These are phyloP conservation scores for Sporisorium exsertum DNA, from an alignment of 1,284 basidiomycete genomes.

Conservation along the genomic window DNA sequence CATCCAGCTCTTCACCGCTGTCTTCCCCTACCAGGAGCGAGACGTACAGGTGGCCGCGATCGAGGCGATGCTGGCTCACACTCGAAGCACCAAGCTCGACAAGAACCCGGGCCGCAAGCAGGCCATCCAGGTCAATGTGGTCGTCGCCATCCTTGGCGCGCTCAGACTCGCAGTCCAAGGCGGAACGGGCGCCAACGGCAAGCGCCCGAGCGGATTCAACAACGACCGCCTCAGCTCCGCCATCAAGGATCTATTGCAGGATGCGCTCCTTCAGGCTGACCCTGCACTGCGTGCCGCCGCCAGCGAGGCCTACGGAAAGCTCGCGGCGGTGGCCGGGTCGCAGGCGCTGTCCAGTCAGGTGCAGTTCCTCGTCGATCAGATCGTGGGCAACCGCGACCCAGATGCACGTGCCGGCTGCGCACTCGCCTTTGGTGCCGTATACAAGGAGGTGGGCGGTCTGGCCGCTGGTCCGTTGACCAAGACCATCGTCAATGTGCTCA, in stretches of 20 bases:
- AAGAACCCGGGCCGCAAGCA: slow-evolving; percentile 88
- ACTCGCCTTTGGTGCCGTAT: slow-evolving; percentile 91
- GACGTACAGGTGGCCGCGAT: slow-evolving; percentile 78
- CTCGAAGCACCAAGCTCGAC: slow-evolving; percentile 83
- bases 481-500: slow-evolving; percentile 93
- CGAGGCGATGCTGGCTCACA: slow-evolving; percentile 75
- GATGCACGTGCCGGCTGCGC: slow-evolving; percentile 93
- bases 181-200: slow-evolving; percentile 40
- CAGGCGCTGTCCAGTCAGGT: slow-evolving; percentile 87
- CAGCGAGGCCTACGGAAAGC: slow-evolving; percentile 90
- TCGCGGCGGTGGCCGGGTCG: slow-evolving; percentile 85
- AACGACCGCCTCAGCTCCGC: slow-evolving; percentile 78
- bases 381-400: slow-evolving; percentile 95
- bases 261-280: slow-evolving; percentile 85
- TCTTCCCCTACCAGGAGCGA: slow-evolving; percentile 81
- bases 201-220: slow-evolving; percentile 62
- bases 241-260: slow-evolving; percentile 83
- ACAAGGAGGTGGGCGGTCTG: slow-evolving; percentile 89
- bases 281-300: slow-evolving; percentile 80
- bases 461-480: slow-evolving; percentile 93
- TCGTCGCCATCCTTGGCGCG: slow-evolving; percentile 82
- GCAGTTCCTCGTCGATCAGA: slow-evolving; percentile 91
- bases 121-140: slow-evolving; percentile 85
- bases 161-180: slow-evolving; percentile 72
- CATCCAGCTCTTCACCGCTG: slow-evolving; percentile 83